Evolutionary conservation across 2,329 filamentous ascomycete species (phyloP).

Genomic region (Cryphonectria japonica): DNA sequence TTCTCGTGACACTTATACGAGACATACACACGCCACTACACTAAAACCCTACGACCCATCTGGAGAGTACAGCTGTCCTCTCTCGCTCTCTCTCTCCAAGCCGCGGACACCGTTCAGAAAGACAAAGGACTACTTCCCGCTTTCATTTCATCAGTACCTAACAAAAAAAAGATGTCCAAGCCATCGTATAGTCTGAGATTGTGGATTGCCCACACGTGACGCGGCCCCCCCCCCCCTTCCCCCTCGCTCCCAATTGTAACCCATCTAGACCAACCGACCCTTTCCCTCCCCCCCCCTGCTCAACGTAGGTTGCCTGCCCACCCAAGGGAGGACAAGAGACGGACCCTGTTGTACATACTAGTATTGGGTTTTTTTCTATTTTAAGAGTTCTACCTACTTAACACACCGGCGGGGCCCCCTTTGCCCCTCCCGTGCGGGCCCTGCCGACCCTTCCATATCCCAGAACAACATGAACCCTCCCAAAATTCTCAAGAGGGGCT

Average conservation of each 20-base stretch:
- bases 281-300: conserved; percentile 2
- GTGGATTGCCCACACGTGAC: conserved; percentile 12
- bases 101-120: not conserved
- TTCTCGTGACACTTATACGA: not conserved
- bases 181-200: not conserved
- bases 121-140: no score
- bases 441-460: conserved; percentile 10
- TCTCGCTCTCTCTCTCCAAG: not conserved
- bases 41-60: not conserved
- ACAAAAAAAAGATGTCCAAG: not conserved
- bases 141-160: not conserved
- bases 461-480: not conserved
- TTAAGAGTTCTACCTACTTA: not conserved
- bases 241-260: not conserved
- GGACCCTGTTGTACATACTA: not conserved
- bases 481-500: not conserved
- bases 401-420: not conserved
- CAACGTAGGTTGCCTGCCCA: conserved; percentile 5
- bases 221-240: not conserved
- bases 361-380: conserved; percentile 7
- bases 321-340: not conserved
- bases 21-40: conserved; percentile 1
- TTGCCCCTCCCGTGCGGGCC: conserved; percentile 11
- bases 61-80: not conserved
- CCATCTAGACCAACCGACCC: not conserved